These are phyloP conservation scores for Ceratobasidium sp. DNA, from an alignment of 1,284 basidiomycete species.

Conservation along the genomic window DNA sequence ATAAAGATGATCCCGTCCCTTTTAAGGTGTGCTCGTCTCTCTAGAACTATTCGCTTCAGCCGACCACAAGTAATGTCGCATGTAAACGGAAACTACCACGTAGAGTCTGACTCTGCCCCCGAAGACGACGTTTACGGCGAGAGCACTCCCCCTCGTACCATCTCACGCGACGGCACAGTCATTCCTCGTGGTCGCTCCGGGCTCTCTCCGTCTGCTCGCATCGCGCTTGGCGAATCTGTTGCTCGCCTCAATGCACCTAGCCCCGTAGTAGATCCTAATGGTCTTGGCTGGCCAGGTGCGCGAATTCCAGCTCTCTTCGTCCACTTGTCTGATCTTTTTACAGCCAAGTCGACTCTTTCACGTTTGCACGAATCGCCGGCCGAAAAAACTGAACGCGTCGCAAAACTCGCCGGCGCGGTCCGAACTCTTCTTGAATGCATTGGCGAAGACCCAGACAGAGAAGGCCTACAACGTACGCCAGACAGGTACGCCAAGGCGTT, in stretches of 20 bases:
- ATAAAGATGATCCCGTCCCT: slow-evolving; percentile 24
- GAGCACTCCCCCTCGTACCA: neutral
- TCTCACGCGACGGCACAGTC: neutral
- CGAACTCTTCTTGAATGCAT: slow-evolving; percentile 96
- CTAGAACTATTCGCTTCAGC: slow-evolving; percentile 4
- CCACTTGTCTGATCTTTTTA: neutral
- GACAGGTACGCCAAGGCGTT: slow-evolving; percentile 97
- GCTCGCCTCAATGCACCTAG: slow-evolving; percentile 42
- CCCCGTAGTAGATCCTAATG: slow-evolving; percentile 83
- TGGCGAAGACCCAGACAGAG: slow-evolving; percentile 96
- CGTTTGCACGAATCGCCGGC: slow-evolving; percentile 81
- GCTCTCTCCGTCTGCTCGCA: slow-evolving; percentile 17
- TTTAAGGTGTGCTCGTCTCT: slow-evolving; percentile 20
- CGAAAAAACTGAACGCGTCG: slow-evolving; percentile 77
- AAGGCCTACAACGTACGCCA: slow-evolving; percentile 91
- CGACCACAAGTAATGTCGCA: slow-evolving; percentile 5
- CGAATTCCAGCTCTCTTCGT: neutral
- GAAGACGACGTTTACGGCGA: slow-evolving; percentile 8
- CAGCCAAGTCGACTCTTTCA: slow-evolving; percentile 90
- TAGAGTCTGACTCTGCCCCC: slow-evolving; percentile 32
- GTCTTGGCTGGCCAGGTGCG: slow-evolving; percentile 93
- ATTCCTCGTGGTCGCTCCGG: slow-evolving; percentile 30
- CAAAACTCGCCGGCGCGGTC: slow-evolving; percentile 85
- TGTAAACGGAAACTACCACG: neutral
- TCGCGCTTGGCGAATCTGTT: slow-evolving; percentile 29